A percentile compares a stretch with the other conserved stretches of the same genome.
These are phyloP conservation scores for Leptographium lundbergii DNA, from an alignment of 2,329 filamentous ascomycete genomes.

Conservation along the genomic window DNA sequence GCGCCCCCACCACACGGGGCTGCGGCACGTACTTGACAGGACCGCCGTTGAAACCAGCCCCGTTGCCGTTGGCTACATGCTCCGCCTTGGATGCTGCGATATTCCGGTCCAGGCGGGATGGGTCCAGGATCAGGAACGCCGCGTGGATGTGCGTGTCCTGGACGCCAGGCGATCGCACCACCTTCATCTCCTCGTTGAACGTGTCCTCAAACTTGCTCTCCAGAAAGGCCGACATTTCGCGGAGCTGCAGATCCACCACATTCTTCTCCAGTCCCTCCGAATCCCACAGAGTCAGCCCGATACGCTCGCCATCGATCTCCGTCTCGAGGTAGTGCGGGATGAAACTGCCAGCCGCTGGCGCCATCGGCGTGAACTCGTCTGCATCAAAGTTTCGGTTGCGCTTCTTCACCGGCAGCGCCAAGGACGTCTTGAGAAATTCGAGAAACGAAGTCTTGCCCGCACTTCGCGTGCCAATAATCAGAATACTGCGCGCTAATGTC, in stretches of 20 bases:
- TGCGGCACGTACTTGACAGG: constrained; percentile 33
- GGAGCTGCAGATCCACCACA: constrained; percentile 84
- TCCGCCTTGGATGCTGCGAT: constrained; percentile 52
- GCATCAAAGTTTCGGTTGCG: constrained; percentile 42
- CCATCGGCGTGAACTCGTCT: constrained; percentile 42
- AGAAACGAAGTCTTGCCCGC: constrained; percentile 95
- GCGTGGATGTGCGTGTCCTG: constrained; percentile 97
- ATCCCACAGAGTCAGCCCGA: constrained; percentile 93
- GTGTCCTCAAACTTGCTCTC: constrained; percentile 99
- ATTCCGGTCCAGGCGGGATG: constrained; percentile 71
- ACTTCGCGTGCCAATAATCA: constrained; percentile 77
- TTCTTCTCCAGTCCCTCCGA: constrained; percentile 92
- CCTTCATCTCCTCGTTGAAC: constrained; percentile 94
- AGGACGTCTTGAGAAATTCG: constrained; percentile 79
- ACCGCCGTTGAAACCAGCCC: constrained; percentile 34
- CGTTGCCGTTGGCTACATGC: constrained; percentile 15
- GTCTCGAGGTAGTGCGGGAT: constrained; percentile 85
- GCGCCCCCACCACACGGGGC: constrained; percentile 44
- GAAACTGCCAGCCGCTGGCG: constrained; percentile 55
- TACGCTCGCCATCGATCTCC: constrained; percentile 81
- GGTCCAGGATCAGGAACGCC: constrained; percentile 85
- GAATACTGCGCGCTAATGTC: constrained; percentile 45
- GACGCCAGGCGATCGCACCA: constrained; percentile 80
- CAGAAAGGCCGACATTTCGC: constrained; percentile 82
- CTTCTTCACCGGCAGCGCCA: constrained; percentile 74